Conservation (phyloP, 2,329 filamentous ascomycete species). For the Alternaria burnsii region DNA sequence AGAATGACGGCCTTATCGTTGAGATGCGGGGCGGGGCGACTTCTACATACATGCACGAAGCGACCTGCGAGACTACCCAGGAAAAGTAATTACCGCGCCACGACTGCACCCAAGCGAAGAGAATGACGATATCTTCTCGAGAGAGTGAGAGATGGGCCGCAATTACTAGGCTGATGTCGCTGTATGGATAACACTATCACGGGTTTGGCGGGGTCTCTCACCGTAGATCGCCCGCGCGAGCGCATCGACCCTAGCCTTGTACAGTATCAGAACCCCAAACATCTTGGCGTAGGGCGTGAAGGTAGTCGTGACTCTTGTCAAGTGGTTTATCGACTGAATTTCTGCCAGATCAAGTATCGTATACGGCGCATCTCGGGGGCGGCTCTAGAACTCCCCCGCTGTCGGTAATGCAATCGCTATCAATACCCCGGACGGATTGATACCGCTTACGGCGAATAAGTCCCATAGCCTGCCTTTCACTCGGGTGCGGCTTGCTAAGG, state of each 20-base stretch:
- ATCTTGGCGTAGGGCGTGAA: conserved; percentile 25
- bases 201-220: conserved; percentile 34
- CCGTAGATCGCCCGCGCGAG: conserved; percentile 29
- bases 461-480: conserved; percentile 3
- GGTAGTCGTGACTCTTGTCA: conserved; percentile 15
- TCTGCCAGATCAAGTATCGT: conserved; percentile 14
- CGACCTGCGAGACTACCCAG: conserved; percentile 12
- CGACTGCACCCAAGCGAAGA: conserved; percentile 10
- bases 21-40: conserved; percentile 20
- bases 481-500: not conserved
- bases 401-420: conserved; percentile 19
- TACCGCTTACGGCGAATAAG: conserved; percentile 13
- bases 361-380: conserved; percentile 20
- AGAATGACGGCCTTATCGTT: conserved; percentile 20
- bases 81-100: conserved; percentile 20
- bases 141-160: conserved; percentile 8
- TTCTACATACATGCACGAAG: conserved; percentile 19
- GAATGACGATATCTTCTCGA: conserved; percentile 9
- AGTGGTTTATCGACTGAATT: conserved; percentile 15
- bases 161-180: conserved; percentile 15
- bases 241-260: conserved; percentile 39
- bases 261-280: conserved; percentile 44
- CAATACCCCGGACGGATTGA: conserved; percentile 10
- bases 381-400: conserved; percentile 26
- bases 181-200: conserved; percentile 25